These are phyloP conservation scores for Tetracladium setigerum DNA, from an alignment of 495 filamentous ascomycete species.

Conservation along the genomic window DNA sequence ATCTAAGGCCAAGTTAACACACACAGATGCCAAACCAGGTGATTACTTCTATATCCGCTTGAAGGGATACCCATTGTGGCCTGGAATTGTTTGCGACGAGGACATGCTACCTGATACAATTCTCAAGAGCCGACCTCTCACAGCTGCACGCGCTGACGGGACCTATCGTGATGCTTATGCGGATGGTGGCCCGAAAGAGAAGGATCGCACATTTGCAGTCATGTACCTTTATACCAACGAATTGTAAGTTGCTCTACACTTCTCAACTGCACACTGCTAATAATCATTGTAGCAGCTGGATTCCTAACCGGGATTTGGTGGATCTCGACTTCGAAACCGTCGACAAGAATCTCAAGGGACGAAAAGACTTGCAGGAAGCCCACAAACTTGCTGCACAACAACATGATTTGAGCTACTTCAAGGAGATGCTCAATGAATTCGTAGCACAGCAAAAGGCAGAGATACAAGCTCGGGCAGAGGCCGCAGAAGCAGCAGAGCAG, in stretches of 20 bases:
- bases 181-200: conserved; percentile 72
- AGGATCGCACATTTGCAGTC: conserved; percentile 80
- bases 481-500: conserved; percentile 53
- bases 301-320: conserved; percentile 68
- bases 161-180: conserved; percentile 75
- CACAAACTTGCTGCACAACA: conserved; percentile 65
- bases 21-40: conserved; percentile 75
- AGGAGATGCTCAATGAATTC: conserved; percentile 61
- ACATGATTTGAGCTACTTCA: conserved; percentile 67
- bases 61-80: conserved; percentile 87
- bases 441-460: conserved; percentile 52
- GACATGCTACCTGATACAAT: conserved; percentile 75
- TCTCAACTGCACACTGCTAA: neutral
- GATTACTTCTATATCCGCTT: conserved; percentile 81
- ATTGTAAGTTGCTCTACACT: conserved; percentile 61
- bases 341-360: conserved; percentile 60
- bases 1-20: conserved; percentile 59
- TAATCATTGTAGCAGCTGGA: conserved; percentile 62
- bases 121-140: conserved; percentile 67
- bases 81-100: conserved; percentile 83
- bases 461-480: conserved; percentile 50
- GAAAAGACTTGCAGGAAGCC: conserved; percentile 64
- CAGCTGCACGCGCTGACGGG: conserved; percentile 70
- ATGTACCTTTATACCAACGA: conserved; percentile 94
- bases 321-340: conserved; percentile 65